Conservation (phyloP, 805 yeast genomes). For the Saturnispora mendoncae region DNA sequence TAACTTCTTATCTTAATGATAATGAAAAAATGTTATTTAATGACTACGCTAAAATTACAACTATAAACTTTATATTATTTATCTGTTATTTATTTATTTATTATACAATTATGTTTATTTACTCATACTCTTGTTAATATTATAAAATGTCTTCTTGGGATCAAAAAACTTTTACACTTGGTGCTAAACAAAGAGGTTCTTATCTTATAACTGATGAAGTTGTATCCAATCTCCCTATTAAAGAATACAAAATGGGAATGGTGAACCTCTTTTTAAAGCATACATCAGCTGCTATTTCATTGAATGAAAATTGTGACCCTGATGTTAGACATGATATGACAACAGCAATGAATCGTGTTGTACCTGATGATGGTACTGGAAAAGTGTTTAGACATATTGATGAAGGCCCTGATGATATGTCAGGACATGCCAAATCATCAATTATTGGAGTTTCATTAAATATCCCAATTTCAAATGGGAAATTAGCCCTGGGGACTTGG, state of each 20-base stretch:
- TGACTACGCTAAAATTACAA: too few relatives aligned
- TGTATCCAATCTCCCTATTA: constrained; percentile 43
- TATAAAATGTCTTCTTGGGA: constrained; percentile 40
- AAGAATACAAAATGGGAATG: constrained; percentile 51
- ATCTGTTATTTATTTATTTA: constrained; percentile 4
- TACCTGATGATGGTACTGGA: constrained; percentile 52
- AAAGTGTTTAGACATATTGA: constrained; percentile 50
- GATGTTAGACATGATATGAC: constrained; percentile 68
- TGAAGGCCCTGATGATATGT: constrained; percentile 82
- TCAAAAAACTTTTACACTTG: constrained; percentile 46
- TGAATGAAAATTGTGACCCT: constrained; percentile 75
- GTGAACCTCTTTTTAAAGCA: constrained; percentile 65
- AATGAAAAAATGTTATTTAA: too few relatives aligned
- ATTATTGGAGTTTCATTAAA: constrained; percentile 54
- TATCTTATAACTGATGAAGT: constrained; percentile 68
- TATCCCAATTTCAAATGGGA: constrained; percentile 64
- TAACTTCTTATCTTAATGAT: too few relatives aligned
- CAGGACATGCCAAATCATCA: constrained; percentile 64
- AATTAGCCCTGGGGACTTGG: constrained; percentile 72
- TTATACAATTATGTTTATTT: background rate
- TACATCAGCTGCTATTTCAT: constrained; percentile 68
- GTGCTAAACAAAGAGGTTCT: constrained; percentile 56
- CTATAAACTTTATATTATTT: too few relatives aligned
- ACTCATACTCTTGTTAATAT: background rate
- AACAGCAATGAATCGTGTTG: constrained; percentile 51